phyloP scores from a whole-genome alignment of 208 protist genomes.

The Acanthamoeba quina region DNA sequence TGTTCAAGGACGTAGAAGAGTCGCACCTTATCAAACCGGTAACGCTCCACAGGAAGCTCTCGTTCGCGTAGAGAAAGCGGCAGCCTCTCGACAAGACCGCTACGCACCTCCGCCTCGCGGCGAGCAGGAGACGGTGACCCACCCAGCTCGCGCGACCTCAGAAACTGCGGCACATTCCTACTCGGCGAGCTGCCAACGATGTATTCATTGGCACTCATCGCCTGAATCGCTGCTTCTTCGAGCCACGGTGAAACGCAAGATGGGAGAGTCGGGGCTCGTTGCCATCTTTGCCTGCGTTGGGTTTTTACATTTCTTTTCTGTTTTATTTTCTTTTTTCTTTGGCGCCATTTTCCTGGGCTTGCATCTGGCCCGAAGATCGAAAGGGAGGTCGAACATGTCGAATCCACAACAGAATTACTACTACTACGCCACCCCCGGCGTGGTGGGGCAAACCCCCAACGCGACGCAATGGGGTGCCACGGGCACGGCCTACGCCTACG shows the following conservation, averaged over 20 bases:
- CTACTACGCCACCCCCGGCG: neutral
- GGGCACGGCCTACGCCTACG: neutral
- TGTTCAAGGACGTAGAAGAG: neutral
- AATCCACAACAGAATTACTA: neutral
- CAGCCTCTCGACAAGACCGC: neutral
- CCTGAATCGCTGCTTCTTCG: neutral
- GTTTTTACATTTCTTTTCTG: neutral
- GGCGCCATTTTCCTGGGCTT: neutral
- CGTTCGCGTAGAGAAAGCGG: neutral
- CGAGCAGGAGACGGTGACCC: neutral
- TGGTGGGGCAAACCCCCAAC: neutral
- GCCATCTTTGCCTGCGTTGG: neutral
- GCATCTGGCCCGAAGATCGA: neutral
- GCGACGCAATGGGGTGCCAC: neutral
- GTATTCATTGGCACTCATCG: neutral
- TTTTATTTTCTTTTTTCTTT: neutral
- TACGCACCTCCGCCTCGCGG: neutral
- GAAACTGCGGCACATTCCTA: neutral
- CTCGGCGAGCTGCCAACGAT: neutral
- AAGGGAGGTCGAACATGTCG: neutral
- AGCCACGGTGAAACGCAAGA: neutral
- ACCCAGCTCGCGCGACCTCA: neutral
- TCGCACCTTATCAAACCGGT: conserved; percentile 10
- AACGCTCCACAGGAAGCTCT: conserved; percentile 34
- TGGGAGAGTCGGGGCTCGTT: neutral